Conservation (phyloP, 2,329 filamentous ascomycete genomes). For the Camillea tinctor region DNA sequence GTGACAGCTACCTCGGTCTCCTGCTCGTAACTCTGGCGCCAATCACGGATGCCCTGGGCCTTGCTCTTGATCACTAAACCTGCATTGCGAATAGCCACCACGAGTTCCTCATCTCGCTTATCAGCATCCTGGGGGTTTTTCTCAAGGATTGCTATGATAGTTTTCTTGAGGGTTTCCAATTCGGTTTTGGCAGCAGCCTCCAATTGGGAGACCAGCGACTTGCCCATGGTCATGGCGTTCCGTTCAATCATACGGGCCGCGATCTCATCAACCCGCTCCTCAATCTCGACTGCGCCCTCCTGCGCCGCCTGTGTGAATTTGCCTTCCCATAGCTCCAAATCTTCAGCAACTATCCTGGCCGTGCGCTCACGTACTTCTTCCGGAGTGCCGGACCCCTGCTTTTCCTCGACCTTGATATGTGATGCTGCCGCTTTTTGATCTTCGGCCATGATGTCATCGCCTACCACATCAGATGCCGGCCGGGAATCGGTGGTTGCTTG, state of each 20-base stretch:
- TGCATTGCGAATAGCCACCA: slow-evolving; percentile 58
- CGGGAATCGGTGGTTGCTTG: slow-evolving; percentile 23
- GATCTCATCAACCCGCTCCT: slow-evolving; percentile 63
- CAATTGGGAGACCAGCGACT: slow-evolving; percentile 65
- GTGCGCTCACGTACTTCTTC: slow-evolving; percentile 56
- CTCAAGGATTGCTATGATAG: slow-evolving; percentile 63
- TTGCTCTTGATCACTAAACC: slow-evolving; percentile 73
- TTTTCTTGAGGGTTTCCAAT: slow-evolving; percentile 62
- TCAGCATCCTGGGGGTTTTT: slow-evolving; percentile 47
- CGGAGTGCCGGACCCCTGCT: slow-evolving; percentile 42
- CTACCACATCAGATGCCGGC: slow-evolving; percentile 14
- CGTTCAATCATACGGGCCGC: slow-evolving; percentile 55
- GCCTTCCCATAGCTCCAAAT: slow-evolving; percentile 81
- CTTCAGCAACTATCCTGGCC: slow-evolving; percentile 69
- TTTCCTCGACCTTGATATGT: slow-evolving; percentile 22
- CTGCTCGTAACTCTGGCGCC: slow-evolving; percentile 70
- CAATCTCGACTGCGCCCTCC: slow-evolving; percentile 73
- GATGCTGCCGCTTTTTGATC: slow-evolving; percentile 19
- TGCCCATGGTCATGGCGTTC: slow-evolving; percentile 65
- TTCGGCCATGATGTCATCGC: slow-evolving; percentile 10
- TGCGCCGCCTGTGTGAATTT: slow-evolving; percentile 85
- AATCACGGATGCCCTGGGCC: slow-evolving; percentile 73
- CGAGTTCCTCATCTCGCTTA: slow-evolving; percentile 43
- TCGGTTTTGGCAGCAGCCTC: slow-evolving; percentile 65
- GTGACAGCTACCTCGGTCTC: slow-evolving; percentile 68